Percentiles rank a stretch among this genome's conserved stretches.
These are phyloP conservation scores for Paspalum notatum DNA, from an alignment of 176 grass and related monocot species.

Conservation along the genomic window DNA sequence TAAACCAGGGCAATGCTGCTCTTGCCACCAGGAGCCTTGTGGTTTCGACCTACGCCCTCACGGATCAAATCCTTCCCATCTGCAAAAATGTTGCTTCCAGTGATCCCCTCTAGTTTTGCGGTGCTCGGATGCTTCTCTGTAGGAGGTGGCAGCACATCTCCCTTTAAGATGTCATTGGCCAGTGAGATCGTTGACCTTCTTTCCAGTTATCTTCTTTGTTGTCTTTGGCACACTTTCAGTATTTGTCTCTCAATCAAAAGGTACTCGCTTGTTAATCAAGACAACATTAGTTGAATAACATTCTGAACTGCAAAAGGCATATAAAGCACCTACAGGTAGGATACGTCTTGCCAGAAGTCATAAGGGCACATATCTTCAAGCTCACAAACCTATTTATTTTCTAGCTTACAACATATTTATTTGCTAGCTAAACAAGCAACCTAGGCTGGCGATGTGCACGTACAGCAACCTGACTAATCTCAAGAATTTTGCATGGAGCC, in stretches of 20 bases:
- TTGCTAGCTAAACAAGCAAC: too few relatives aligned
- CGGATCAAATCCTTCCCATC: constrained; percentile 59
- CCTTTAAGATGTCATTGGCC: constrained; percentile 87
- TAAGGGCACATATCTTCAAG: too few relatives aligned
- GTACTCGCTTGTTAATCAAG: constrained; percentile 44
- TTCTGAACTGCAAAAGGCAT: background rate
- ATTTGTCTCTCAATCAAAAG: constrained; percentile 72
- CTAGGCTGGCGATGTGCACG: too few relatives aligned
- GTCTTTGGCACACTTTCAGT: constrained; percentile 58
- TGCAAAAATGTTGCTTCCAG: constrained; percentile 81
- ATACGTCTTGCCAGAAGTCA: too few relatives aligned
- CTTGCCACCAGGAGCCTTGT: constrained; percentile 84
- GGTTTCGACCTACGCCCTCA: constrained; percentile 55
- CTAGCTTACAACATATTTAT: too few relatives aligned
- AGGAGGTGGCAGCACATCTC: constrained; percentile 37
- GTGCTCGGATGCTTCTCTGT: constrained; percentile 71
- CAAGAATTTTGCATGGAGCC: too few relatives aligned
- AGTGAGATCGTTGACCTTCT: constrained; percentile 67
- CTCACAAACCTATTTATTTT: too few relatives aligned
- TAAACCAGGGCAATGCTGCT: constrained; percentile 88
- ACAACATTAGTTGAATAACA: constrained; percentile 24
- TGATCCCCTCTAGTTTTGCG: constrained; percentile 78
- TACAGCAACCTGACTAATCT: too few relatives aligned
- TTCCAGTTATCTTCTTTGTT: constrained; percentile 62
- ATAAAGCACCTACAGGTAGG: background rate